A percentile compares a stretch with the other conserved stretches of the same genome.
Conservation (phyloP, 345 rosid species). For the Gossypium longicalyx region DNA sequence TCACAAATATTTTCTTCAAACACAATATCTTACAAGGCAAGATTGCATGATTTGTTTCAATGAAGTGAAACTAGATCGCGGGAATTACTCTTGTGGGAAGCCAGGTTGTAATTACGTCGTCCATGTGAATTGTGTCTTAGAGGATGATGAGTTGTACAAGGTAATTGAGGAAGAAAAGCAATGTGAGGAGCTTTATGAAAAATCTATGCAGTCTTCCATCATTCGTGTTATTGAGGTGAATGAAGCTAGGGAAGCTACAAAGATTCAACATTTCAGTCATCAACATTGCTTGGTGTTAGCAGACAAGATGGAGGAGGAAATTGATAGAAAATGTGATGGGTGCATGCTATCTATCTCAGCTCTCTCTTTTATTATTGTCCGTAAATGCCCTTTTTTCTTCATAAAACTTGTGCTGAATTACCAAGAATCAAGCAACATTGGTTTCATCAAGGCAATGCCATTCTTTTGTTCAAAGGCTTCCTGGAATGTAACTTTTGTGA, state of each 20-base stretch:
- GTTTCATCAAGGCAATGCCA: background rate
- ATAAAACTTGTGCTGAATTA: background rate
- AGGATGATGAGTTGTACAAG: background rate
- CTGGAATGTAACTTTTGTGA: fast-evolving
- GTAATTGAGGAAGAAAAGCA: background rate
- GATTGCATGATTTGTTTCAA: slow-evolving; percentile 12
- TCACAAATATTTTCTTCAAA: no score
- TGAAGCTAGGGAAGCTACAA: background rate
- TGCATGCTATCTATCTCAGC: background rate
- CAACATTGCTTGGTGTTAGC: background rate
- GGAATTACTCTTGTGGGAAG: slow-evolving; percentile 16
- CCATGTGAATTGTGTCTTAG: slow-evolving; percentile 23
- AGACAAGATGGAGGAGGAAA: background rate
- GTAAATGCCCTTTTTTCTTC: no score
- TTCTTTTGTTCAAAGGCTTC: fast-evolving
- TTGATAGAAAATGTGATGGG: background rate
- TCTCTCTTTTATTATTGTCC: no score
- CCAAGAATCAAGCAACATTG: background rate
- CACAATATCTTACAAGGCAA: no score
- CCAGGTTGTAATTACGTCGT: slow-evolving; percentile 11
- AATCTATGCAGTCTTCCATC: background rate
- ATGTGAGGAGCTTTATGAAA: background rate
- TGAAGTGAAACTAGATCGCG: slow-evolving; percentile 7
- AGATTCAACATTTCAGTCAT: background rate
- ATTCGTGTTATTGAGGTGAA: background rate